phyloP scores from a whole-genome alignment of 2,329 filamentous ascomycete species.

The Aspergillus candidus region DNA sequence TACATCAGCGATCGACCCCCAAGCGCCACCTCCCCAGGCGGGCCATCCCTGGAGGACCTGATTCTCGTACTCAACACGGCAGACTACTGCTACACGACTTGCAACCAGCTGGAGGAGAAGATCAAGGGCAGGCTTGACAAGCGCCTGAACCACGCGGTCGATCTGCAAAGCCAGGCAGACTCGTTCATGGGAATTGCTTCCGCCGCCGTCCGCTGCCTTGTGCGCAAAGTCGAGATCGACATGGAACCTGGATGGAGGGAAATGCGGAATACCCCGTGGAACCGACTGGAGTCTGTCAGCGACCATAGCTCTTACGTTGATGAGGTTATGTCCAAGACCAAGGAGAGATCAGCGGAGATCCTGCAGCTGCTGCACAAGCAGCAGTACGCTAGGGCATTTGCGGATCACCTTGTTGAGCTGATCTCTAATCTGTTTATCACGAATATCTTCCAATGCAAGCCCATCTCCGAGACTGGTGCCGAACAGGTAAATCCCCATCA shows the following conservation, averaged over 20 bases:
- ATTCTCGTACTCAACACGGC: constrained; percentile 90
- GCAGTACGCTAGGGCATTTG: constrained; percentile 90
- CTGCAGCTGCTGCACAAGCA: constrained; percentile 75
- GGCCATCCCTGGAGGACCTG: constrained; percentile 62
- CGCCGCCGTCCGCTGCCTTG: constrained; percentile 74
- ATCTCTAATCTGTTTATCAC: constrained; percentile 71
- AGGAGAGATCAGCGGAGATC: constrained; percentile 66
- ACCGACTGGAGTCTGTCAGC: constrained; percentile 83
- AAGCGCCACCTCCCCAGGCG: constrained; percentile 48
- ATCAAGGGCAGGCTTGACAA: constrained; percentile 85
- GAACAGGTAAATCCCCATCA: constrained; percentile 72
- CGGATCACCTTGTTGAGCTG: constrained; percentile 89
- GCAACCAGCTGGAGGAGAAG: constrained; percentile 87
- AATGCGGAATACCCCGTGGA: constrained; percentile 96
- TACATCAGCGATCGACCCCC: constrained; percentile 58
- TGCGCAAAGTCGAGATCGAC: constrained; percentile 73
- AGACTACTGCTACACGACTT: constrained; percentile 94
- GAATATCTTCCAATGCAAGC: constrained; percentile 81
- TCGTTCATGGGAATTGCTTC: constrained; percentile 92
- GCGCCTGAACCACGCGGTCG: constrained; percentile 68
- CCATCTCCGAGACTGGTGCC: constrained; percentile 87
- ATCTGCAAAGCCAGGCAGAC: constrained; percentile 88
- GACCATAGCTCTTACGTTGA: constrained; percentile 91
- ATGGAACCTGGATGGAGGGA: constrained; percentile 89
- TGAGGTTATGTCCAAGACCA: constrained; percentile 69